phyloP scores from a whole-genome alignment of 108 stramenopile genomes.

The Cyclotella cryptica region DNA sequence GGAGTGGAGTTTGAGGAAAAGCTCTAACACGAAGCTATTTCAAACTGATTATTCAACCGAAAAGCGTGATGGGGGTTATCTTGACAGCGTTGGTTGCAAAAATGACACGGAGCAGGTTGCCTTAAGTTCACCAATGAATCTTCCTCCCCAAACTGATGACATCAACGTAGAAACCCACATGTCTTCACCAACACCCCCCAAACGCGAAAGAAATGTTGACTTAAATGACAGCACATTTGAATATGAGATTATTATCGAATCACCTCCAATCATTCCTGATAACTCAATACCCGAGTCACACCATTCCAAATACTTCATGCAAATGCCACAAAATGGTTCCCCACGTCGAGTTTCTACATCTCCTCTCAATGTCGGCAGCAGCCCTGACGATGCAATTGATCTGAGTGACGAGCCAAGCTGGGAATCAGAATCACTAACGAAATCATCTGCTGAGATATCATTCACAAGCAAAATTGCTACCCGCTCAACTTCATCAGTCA shows the following conservation, averaged over 20 bases:
- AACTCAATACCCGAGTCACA: background rate
- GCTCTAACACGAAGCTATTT: background rate
- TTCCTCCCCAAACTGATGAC: background rate
- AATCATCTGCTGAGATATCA: background rate
- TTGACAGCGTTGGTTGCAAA: too few relatives aligned
- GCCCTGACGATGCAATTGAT: conserved; percentile 39
- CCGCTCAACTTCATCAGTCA: conserved; percentile 20
- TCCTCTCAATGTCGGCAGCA: conserved; percentile 12
- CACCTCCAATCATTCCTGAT: conserved; percentile 22
- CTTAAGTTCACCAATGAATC: background rate
- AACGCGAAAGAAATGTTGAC: background rate
- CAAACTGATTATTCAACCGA: too few relatives aligned
- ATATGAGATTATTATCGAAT: conserved; percentile 30
- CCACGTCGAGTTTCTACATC: conserved; percentile 49
- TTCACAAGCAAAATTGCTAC: background rate
- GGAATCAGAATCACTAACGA: conserved; percentile 11
- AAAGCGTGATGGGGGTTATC: too few relatives aligned
- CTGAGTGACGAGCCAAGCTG: conserved; percentile 19
- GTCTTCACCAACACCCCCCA: background rate
- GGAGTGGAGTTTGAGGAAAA: background rate
- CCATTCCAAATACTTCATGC: conserved; percentile 11
- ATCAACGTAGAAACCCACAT: background rate
- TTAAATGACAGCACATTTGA: conserved; percentile 4
- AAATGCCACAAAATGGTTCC: conserved; percentile 1
- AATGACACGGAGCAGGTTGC: background rate